A percentile compares a stretch with the other conserved stretches of the same genome.
Conservation (phyloP, 2,329 filamentous ascomycete species). For the Coniochaeta prunicola region DNA sequence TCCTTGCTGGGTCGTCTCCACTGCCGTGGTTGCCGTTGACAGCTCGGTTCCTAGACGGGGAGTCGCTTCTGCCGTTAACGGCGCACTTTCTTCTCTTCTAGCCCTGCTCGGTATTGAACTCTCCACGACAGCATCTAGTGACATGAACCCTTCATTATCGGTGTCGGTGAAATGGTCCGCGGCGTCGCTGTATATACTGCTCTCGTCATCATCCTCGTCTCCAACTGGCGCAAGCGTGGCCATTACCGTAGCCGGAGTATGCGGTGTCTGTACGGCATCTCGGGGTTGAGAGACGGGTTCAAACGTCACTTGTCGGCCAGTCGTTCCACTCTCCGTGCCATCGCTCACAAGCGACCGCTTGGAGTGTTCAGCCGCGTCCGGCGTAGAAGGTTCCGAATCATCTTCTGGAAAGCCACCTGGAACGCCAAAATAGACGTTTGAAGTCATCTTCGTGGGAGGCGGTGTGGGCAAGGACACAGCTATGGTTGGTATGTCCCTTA, state of each 20-base stretch:
- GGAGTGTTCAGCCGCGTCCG: not conserved
- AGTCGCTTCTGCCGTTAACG: not conserved
- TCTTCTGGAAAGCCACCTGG: slow-evolving; percentile 54
- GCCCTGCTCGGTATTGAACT: slow-evolving; percentile 35
- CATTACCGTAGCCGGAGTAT: slow-evolving; percentile 15
- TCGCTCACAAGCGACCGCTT: not conserved
- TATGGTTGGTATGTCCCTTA: slow-evolving; percentile 31
- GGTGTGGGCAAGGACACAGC: slow-evolving; percentile 38
- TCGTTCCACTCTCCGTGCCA: not conserved
- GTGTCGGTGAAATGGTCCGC: slow-evolving; percentile 63
- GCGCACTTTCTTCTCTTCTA: slow-evolving; percentile 5
- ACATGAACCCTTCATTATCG: slow-evolving; percentile 62
- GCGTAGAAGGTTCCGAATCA: slow-evolving; percentile 17
- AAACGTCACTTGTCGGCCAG: slow-evolving; percentile 9
- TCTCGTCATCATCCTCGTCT: slow-evolving; percentile 32
- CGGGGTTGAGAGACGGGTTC: slow-evolving; percentile 14
- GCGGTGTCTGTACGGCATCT: slow-evolving; percentile 8
- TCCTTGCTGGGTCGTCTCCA: slow-evolving; percentile 4
- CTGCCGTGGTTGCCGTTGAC: slow-evolving; percentile 10
- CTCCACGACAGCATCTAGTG: slow-evolving; percentile 64
- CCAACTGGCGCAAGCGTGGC: slow-evolving; percentile 14
- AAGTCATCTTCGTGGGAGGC: slow-evolving; percentile 12
- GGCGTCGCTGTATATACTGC: slow-evolving; percentile 67
- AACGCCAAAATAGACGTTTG: slow-evolving; percentile 33
- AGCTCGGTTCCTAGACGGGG: slow-evolving; percentile 6